Conservation (phyloP, 441 rosid species). For the Bruguiera hainesii region DNA sequence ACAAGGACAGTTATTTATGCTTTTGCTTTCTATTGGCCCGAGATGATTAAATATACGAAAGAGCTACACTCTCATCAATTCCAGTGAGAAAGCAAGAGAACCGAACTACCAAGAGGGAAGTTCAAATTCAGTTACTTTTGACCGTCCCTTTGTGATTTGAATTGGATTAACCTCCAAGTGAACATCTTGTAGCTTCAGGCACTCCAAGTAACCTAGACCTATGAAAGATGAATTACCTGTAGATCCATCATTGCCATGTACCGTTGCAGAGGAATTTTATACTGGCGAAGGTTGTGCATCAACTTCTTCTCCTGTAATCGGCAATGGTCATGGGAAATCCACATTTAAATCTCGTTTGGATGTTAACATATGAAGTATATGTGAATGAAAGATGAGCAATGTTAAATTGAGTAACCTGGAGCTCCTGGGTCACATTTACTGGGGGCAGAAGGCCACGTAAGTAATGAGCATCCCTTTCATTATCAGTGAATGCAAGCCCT, state of each 20-base stretch:
- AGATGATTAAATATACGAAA: background rate
- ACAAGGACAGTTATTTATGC: background rate
- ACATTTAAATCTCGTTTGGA: background rate
- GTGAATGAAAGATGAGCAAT: background rate
- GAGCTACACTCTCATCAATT: background rate
- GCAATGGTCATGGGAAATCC: conserved; percentile 4
- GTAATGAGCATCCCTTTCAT: conserved; percentile 92
- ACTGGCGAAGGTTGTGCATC: conserved; percentile 83
- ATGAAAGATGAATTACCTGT: conserved; percentile 45
- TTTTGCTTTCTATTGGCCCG: background rate
- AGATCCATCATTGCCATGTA: conserved; percentile 95
- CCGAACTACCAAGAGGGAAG: background rate
- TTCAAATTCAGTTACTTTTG: background rate
- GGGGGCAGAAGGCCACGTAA: conserved; percentile 96
- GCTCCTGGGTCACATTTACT: conserved; percentile 60
- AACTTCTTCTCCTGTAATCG: conserved; percentile 63
- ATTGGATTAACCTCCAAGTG: background rate
- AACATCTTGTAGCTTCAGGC: background rate
- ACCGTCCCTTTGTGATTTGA: background rate
- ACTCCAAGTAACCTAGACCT: background rate
- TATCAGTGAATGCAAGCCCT: conserved; percentile 79
- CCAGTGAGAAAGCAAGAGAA: background rate
- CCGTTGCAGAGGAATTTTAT: conserved; percentile 83
- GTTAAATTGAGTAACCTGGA: conserved; percentile 48
- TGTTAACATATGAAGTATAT: background rate